Conservation (phyloP, 768 basidiomycete species). For the Lactarius pseudohatsudake region DNA sequence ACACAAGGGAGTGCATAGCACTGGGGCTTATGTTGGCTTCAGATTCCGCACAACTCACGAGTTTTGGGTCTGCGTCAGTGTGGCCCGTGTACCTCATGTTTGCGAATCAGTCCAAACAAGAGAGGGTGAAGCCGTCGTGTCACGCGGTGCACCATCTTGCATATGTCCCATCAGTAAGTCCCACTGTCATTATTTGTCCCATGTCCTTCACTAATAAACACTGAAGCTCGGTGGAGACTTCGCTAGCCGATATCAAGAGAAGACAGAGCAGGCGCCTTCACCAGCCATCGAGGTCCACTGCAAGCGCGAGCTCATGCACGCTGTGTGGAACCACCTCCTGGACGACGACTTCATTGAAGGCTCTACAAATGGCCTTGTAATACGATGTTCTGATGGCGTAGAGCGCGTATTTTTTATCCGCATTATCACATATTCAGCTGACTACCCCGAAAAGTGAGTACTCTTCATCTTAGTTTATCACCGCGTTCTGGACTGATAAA, state of each 20-base stretch:
- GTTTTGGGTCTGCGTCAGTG: background rate
- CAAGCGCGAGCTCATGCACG: slow-evolving; percentile 33
- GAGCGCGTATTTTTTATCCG: slow-evolving; percentile 30
- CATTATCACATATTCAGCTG: slow-evolving; percentile 31
- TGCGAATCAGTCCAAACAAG: background rate
- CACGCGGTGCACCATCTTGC: background rate
- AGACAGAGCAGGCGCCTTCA: background rate
- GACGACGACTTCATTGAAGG: slow-evolving; percentile 31
- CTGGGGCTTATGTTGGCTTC: background rate
- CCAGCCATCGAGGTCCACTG: slow-evolving; percentile 26
- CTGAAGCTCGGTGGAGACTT: background rate
- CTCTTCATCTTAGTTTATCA: slow-evolving; percentile 7
- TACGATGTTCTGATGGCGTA: slow-evolving; percentile 31
- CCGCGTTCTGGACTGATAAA: no score
- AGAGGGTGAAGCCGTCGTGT: background rate
- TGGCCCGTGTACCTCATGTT: background rate
- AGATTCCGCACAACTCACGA: background rate
- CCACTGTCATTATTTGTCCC: background rate
- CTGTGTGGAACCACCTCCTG: slow-evolving; percentile 26
- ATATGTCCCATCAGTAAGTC: background rate
- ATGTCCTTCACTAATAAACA: background rate
- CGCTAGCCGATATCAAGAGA: background rate
- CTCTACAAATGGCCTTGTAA: slow-evolving; percentile 11
- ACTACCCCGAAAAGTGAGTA: slow-evolving; percentile 35
- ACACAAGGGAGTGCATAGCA: background rate